phyloP scores from a whole-genome alignment of 2,329 filamentous ascomycete genomes.

The Neofusicoccum kwambonambiense region DNA sequence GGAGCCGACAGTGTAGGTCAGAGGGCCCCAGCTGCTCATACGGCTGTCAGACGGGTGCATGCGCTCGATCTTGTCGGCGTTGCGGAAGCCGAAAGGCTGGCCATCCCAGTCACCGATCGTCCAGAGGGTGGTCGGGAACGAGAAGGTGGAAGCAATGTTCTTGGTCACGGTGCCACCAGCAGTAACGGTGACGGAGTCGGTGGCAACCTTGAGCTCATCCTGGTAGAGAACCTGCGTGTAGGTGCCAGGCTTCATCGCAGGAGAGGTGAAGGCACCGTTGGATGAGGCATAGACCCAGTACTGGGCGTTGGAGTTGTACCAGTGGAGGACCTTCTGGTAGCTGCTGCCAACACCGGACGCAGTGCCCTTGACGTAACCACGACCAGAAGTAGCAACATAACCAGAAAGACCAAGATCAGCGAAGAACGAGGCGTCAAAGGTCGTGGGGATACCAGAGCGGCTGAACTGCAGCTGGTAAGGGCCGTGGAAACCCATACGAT shows the following conservation, averaged over 20 bases:
- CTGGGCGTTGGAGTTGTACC: slow-evolving; percentile 55
- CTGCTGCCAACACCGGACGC: slow-evolving; percentile 55
- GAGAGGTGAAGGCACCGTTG: slow-evolving; percentile 60
- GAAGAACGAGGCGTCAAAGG: slow-evolving; percentile 58
- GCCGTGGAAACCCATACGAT: slow-evolving; percentile 63
- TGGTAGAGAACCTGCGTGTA: slow-evolving; percentile 69
- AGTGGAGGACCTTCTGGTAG: slow-evolving; percentile 61
- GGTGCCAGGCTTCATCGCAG: slow-evolving; percentile 65
- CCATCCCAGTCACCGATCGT: slow-evolving; percentile 67
- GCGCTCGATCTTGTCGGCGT: slow-evolving; percentile 64
- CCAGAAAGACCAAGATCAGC: slow-evolving; percentile 56
- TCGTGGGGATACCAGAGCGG: slow-evolving; percentile 55
- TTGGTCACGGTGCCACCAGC: slow-evolving; percentile 50
- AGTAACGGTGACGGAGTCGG: slow-evolving; percentile 52
- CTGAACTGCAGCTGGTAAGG: slow-evolving; percentile 64
- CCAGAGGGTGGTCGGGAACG: slow-evolving; percentile 53
- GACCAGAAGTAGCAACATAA: slow-evolving; percentile 55
- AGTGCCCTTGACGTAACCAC: slow-evolving; percentile 61
- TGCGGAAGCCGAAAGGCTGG: slow-evolving; percentile 58
- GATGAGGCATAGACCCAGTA: slow-evolving; percentile 63
- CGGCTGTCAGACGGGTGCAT: slow-evolving; percentile 68
- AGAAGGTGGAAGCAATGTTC: slow-evolving; percentile 53
- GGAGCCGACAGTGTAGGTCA: slow-evolving; percentile 62
- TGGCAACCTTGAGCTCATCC: slow-evolving; percentile 53
- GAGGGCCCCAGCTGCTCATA: slow-evolving; percentile 61